Evolutionary conservation across 2,329 filamentous ascomycete species (phyloP).

Genomic region (Neospermospora avenae): DNA sequence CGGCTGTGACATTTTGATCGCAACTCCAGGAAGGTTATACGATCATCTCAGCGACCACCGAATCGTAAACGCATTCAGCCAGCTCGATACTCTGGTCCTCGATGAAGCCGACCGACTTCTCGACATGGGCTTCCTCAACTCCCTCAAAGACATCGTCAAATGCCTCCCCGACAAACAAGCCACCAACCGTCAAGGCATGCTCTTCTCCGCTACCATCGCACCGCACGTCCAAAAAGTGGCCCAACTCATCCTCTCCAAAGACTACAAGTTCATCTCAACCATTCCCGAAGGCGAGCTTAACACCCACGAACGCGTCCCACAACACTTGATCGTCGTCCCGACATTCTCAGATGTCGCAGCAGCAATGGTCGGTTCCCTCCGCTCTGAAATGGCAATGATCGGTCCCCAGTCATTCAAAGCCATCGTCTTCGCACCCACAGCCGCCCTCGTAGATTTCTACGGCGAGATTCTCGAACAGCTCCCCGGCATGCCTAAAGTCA

Average conservation of each 20-base stretch:
- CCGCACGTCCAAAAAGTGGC: slow-evolving; percentile 78
- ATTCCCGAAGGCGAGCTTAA: slow-evolving; percentile 76
- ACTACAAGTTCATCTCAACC: slow-evolving; percentile 91
- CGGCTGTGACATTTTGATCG: slow-evolving; percentile 87
- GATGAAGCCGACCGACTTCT: slow-evolving; percentile 99
- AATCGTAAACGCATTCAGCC: slow-evolving; percentile 36
- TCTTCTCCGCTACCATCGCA: slow-evolving; percentile 94
- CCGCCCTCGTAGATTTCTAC: slow-evolving; percentile 65
- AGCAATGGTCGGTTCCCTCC: slow-evolving; percentile 70
- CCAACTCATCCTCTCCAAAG: slow-evolving; percentile 68
- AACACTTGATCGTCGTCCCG: slow-evolving; percentile 65
- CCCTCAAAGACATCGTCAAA: slow-evolving; percentile 58
- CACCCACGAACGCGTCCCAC: slow-evolving; percentile 81
- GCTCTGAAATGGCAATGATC: slow-evolving; percentile 52
- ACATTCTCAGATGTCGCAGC: slow-evolving; percentile 77
- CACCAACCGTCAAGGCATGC: slow-evolving; percentile 79
- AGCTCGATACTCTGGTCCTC: slow-evolving; percentile 87
- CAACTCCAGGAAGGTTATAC: slow-evolving; percentile 80
- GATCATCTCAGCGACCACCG: slow-evolving; percentile 67
- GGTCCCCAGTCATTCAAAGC: slow-evolving; percentile 70
- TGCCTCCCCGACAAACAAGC: slow-evolving; percentile 60
- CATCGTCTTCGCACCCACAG: slow-evolving; percentile 89
- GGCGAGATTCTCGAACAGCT: slow-evolving; percentile 48
- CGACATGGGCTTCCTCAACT: slow-evolving; percentile 80
- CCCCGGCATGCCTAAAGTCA: slow-evolving; percentile 32